These are phyloP conservation scores for Ashbya aceris DNA, from an alignment of 1,139 yeast species.

Conservation along the genomic window DNA sequence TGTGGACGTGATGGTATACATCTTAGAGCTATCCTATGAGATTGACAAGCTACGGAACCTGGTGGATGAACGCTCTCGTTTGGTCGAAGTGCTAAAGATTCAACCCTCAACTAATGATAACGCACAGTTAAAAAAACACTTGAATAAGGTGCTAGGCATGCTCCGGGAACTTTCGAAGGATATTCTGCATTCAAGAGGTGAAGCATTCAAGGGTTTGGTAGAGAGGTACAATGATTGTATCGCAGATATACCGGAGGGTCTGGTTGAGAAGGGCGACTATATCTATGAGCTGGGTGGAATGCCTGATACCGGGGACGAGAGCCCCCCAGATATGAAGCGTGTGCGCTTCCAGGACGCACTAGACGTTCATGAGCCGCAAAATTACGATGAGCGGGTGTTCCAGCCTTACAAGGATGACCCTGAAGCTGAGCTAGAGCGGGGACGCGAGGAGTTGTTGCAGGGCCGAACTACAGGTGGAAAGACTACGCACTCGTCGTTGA, in stretches of 20 bases:
- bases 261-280: conserved; percentile 13
- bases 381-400: conserved; percentile 7
- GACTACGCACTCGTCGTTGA: conserved; percentile 6
- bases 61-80: conserved; percentile 24
- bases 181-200: not conserved
- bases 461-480: conserved; percentile 1
- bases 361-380: not conserved
- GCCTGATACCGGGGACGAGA: not conserved
- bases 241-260: conserved; percentile 10
- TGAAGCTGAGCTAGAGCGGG: conserved; percentile 5
- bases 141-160: conserved; percentile 14
- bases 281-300: conserved; percentile 5
- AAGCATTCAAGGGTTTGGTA: not conserved
- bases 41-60: conserved; percentile 20
- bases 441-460: conserved; percentile 7
- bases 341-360: conserved; percentile 24
- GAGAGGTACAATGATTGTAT: conserved; percentile 8
- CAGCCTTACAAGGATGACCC: conserved; percentile 21
- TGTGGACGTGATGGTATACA: conserved; percentile 11
- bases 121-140: conserved; percentile 16
- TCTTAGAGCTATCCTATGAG: conserved; percentile 20
- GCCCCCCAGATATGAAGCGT: conserved; percentile 13
- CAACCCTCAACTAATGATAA: conserved; percentile 23
- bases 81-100: conserved; percentile 15
- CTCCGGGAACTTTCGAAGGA: conserved; percentile 10